Conservation (phyloP, 2,329 filamentous ascomycete species). For the Trichoderma endophyticum region DNA sequence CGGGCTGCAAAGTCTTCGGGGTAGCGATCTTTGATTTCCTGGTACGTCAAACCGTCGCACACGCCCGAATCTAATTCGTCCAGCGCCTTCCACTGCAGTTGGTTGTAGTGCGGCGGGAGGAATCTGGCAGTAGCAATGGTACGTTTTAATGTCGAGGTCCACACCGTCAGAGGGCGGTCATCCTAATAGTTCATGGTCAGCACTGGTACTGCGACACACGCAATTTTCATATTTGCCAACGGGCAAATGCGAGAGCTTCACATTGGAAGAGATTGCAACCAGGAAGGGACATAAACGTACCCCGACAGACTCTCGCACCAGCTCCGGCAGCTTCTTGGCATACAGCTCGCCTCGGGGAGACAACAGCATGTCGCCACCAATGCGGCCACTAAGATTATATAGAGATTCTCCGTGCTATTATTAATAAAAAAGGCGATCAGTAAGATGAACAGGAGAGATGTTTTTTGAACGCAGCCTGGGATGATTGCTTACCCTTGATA, state of each 20-base stretch:
- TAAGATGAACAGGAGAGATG: background rate
- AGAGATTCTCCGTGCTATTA: slow-evolving; percentile 85
- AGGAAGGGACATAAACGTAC: slow-evolving; percentile 49
- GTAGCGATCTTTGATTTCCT: slow-evolving; percentile 85
- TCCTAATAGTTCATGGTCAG: slow-evolving; percentile 39
- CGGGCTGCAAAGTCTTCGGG: slow-evolving; percentile 94
- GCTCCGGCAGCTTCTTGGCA: slow-evolving; percentile 75
- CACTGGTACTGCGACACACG: background rate
- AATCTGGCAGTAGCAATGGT: slow-evolving; percentile 90
- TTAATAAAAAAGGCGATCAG: background rate
- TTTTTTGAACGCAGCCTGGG: background rate
- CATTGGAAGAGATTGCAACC: background rate
- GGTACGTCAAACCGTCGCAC: slow-evolving; percentile 94
- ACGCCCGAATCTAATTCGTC: slow-evolving; percentile 96
- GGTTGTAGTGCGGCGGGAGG: slow-evolving; percentile 78
- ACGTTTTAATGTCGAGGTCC: slow-evolving; percentile 65
- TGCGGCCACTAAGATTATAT: slow-evolving; percentile 86
- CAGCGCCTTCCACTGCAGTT: slow-evolving; percentile 96
- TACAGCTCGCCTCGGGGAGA: slow-evolving; percentile 86
- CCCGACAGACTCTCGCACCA: slow-evolving; percentile 82
- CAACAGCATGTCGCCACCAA: slow-evolving; percentile 86
- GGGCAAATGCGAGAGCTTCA: background rate
- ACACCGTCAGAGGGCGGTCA: slow-evolving; percentile 59
- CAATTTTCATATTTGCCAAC: background rate
- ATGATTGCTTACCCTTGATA: slow-evolving; percentile 69